A percentile compares a stretch with the other conserved stretches of the same genome.
Evolutionary conservation across 768 basidiomycete genomes (phyloP).

Genomic region (Auricularia auricula-judae): DNA sequence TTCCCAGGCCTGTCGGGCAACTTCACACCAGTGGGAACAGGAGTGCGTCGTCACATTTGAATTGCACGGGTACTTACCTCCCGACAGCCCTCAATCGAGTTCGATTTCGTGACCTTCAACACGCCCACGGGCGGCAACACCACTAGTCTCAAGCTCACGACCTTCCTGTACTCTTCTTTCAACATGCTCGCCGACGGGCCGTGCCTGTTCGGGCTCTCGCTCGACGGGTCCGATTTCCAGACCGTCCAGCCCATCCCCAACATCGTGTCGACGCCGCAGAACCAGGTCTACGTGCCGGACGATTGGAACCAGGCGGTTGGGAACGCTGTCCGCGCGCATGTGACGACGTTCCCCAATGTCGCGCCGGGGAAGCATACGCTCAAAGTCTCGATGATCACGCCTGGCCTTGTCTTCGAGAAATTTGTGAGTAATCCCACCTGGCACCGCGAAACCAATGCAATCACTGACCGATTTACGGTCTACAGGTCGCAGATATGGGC

Average conservation of each 20-base stretch:
- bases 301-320: constrained; percentile 49
- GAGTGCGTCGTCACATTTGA: constrained; percentile 35
- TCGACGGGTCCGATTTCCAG: constrained; percentile 27
- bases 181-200: constrained; percentile 42
- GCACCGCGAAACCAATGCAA: no score
- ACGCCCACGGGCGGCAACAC: constrained; percentile 31
- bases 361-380: constrained; percentile 47
- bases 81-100: constrained; percentile 24
- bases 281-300: constrained; percentile 31
- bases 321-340: constrained; percentile 34
- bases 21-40: constrained; percentile 43
- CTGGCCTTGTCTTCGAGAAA: constrained; percentile 52
- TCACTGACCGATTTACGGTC: no score
- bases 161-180: constrained; percentile 39
- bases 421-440: constrained; percentile 25
- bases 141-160: constrained; percentile 24
- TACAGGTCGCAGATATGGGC: constrained; percentile 34
- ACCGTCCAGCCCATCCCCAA: constrained; percentile 17
- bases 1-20: constrained; percentile 39
- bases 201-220: constrained; percentile 37
- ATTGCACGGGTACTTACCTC: background rate
- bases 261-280: constrained; percentile 20
- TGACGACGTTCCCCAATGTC: constrained; percentile 28
- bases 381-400: constrained; percentile 52
- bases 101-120: constrained; percentile 56